Evolutionary conservation across 164 flowering plant species (phyloP).

Genomic region (Platanus orientalis): DNA sequence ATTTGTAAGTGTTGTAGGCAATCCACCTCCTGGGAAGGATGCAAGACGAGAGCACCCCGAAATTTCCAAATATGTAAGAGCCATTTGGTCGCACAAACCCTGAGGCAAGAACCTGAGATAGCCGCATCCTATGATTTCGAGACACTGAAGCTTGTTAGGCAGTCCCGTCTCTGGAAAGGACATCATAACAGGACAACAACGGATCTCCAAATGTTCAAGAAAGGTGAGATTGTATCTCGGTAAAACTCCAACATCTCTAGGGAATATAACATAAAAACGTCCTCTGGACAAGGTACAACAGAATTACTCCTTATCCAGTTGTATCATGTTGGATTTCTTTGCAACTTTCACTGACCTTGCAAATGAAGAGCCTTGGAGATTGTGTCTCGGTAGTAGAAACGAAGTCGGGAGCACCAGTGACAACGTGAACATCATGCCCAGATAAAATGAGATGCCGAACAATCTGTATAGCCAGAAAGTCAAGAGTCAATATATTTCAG

Average conservation of each 20-base stretch:
- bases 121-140: neutral
- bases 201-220: neutral
- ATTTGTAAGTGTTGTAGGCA: neutral
- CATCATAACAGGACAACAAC: neutral
- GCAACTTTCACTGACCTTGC: conserved; percentile 55
- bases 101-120: conserved; percentile 2
- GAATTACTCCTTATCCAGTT: no score
- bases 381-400: conserved; percentile 83
- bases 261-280: no score
- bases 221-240: neutral
- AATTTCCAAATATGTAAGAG: conserved; percentile 14
- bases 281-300: no score
- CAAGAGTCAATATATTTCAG: no score
- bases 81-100: neutral
- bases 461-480: conserved; percentile 46
- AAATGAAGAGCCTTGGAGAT: conserved; percentile 77
- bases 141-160: neutral
- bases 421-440: conserved; percentile 93
- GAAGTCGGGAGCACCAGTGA: conserved; percentile 89
- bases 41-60: conserved; percentile 8
- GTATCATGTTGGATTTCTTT: neutral
- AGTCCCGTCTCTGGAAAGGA: neutral
- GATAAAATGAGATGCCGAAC: conserved; percentile 74
- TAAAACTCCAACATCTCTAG: no score
- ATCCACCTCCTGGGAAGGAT: conserved; percentile 10